Conservation (phyloP, 768 basidiomycete genomes). For the Amanita molliuscula region DNA sequence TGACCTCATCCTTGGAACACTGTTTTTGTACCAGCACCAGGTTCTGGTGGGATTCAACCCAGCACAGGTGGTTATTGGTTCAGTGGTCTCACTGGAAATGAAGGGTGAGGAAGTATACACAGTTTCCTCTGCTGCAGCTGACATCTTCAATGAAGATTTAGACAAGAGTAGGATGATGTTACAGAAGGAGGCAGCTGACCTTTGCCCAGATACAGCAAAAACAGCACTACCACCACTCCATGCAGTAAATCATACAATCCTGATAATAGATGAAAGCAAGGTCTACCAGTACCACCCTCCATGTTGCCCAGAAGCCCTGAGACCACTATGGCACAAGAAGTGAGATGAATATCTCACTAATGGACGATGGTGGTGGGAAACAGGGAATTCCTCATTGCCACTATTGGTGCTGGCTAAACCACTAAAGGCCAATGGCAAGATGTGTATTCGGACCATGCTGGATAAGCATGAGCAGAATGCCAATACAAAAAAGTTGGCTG, state of each 20-base stretch:
- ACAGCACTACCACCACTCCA: slow-evolving; percentile 5
- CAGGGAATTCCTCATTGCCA: background rate
- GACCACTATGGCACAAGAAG: background rate
- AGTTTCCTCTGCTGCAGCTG: background rate
- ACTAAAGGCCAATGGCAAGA: slow-evolving; percentile 7
- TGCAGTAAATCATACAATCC: slow-evolving; percentile 8
- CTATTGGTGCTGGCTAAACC: no score
- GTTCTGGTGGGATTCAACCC: slow-evolving; percentile 17
- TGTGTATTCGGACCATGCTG: slow-evolving; percentile 17
- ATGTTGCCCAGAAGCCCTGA: slow-evolving; percentile 2
- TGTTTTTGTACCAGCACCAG: slow-evolving; percentile 24
- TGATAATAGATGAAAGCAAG: slow-evolving; percentile 3
- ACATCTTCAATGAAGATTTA: background rate
- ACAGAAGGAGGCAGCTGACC: background rate
- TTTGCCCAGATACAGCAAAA: slow-evolving; percentile 4
- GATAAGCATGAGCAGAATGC: slow-evolving; percentile 24
- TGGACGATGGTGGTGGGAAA: background rate
- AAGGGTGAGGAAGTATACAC: no score
- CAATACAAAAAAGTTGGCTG: slow-evolving; percentile 22
- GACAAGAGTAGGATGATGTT: background rate
- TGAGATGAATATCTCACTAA: background rate
- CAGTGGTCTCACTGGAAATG: slow-evolving; percentile 8
- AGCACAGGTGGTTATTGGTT: slow-evolving; percentile 16
- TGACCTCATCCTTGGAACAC: slow-evolving; percentile 30
- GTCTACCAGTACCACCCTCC: background rate